phyloP scores from a whole-genome alignment of 305 asterid genomes.

The Fraxinus floribunda region DNA sequence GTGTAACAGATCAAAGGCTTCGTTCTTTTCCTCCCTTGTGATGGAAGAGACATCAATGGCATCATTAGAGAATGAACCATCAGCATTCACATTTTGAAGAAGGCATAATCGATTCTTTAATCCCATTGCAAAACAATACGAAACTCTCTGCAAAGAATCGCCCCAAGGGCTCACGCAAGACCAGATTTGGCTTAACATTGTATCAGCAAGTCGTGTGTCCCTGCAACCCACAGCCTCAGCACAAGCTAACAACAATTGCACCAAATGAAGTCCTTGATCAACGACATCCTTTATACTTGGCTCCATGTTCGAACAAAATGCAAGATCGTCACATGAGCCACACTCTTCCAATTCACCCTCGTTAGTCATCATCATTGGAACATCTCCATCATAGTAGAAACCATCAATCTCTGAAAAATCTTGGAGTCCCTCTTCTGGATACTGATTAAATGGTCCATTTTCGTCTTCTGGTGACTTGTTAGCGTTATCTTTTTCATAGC shows the following conservation, averaged over 20 bases:
- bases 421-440: slow-evolving; percentile 23
- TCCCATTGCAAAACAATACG: slow-evolving; percentile 51
- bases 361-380: slow-evolving; percentile 22
- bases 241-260: slow-evolving; percentile 56
- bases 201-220: slow-evolving; percentile 45
- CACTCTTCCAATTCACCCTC: slow-evolving; percentile 20
- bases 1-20: slow-evolving; percentile 46
- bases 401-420: slow-evolving; percentile 16
- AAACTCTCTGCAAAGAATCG: slow-evolving; percentile 55
- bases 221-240: slow-evolving; percentile 71
- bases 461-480: slow-evolving; percentile 15
- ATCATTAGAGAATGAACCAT: slow-evolving; percentile 29
- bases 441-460: slow-evolving; percentile 1
- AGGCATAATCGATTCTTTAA: slow-evolving; percentile 40
- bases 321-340: slow-evolving; percentile 22
- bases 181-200: slow-evolving; percentile 45
- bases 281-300: slow-evolving; percentile 19
- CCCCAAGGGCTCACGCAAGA: slow-evolving; percentile 46
- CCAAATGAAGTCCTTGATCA: slow-evolving; percentile 53
- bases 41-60: slow-evolving; percentile 18
- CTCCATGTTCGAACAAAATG: not conserved
- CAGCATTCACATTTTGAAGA: slow-evolving; percentile 36
- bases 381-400: slow-evolving; percentile 13
- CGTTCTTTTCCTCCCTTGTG: slow-evolving; percentile 32
- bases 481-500: slow-evolving; percentile 38